phyloP scores from a whole-genome alignment of 805 yeast species.

The Saturnispora halmiae region DNA sequence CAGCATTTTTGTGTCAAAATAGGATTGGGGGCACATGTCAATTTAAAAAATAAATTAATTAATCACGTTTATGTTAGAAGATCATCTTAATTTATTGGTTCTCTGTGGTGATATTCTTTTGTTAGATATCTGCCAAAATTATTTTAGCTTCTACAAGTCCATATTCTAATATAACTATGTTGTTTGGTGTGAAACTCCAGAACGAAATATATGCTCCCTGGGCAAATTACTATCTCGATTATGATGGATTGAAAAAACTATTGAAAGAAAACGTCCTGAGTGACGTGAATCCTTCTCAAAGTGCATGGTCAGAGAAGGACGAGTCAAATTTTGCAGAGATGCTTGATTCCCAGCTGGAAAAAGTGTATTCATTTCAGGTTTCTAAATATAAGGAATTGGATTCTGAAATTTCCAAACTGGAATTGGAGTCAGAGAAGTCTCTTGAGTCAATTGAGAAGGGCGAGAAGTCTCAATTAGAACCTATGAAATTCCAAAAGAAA shows the following conservation, averaged over 20 bases:
- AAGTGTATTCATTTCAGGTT: conserved; percentile 65
- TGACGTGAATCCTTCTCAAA: conserved; percentile 13
- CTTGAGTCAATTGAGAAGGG: conserved; percentile 19
- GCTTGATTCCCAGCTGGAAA: conserved; percentile 62
- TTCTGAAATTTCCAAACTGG: conserved; percentile 54
- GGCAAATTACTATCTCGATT: conserved; percentile 64
- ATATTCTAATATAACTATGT: conserved; percentile 37
- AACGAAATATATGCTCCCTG: conserved; percentile 83
- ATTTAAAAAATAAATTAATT: too few relatives aligned
- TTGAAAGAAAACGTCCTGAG: conserved; percentile 55
- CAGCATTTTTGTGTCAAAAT: too few relatives aligned
- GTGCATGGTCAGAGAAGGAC: conserved; percentile 59
- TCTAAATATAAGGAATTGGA: conserved; percentile 61
- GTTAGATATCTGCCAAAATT: not conserved
- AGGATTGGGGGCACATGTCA: too few relatives aligned
- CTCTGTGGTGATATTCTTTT: not conserved
- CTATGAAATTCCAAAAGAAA: conserved; percentile 50
- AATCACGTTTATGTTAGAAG: too few relatives aligned
- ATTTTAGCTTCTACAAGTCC: not conserved
- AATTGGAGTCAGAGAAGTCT: conserved; percentile 43
- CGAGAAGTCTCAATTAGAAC: conserved; percentile 38
- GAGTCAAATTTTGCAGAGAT: conserved; percentile 60
- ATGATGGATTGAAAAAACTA: conserved; percentile 54
- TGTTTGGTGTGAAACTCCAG: conserved; percentile 76
- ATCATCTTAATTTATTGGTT: not conserved